Conservation (phyloP, 139 green algal species). For the Tetradesmus obliquus region DNA sequence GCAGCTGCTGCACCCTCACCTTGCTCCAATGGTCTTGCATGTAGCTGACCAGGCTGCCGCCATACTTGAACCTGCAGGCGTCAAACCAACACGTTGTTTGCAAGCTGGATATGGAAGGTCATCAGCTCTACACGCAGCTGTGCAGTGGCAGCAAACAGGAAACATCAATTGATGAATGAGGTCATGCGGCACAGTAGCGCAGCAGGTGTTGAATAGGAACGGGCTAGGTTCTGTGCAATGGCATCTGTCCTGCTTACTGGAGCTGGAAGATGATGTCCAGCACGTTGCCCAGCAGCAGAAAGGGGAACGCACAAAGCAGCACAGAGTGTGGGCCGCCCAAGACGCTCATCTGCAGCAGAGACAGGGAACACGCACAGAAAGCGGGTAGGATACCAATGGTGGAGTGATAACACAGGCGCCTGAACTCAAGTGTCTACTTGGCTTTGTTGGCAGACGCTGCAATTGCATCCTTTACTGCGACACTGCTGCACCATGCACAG, state of each 20-base stretch:
- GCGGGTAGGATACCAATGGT: neutral
- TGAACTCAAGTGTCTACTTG: no score
- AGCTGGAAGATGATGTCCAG: constrained; percentile 1
- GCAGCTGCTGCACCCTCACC: neutral
- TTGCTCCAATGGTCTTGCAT: constrained; percentile 4
- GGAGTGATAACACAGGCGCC: no score
- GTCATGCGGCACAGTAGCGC: neutral
- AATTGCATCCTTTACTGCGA: no score
- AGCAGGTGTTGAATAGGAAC: neutral
- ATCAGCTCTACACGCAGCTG: no score
- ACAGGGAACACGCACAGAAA: neutral
- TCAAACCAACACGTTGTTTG: neutral
- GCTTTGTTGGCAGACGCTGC: no score
- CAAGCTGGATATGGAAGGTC: neutral
- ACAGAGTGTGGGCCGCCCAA: neutral
- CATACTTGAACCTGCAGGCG: neutral
- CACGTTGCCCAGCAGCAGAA: neutral
- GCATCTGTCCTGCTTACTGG: neutral
- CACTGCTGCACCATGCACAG: neutral
- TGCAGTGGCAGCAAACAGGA: no score
- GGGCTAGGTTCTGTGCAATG: neutral
- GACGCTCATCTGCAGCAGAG: no score
- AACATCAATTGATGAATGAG: no score
- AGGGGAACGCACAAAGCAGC: neutral
- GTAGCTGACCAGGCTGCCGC: neutral